A percentile compares a stretch with the other conserved stretches of the same genome.
These are phyloP conservation scores for Proliferodiscus dingleyae DNA, from an alignment of 2,329 filamentous ascomycete species.

Conservation along the genomic window DNA sequence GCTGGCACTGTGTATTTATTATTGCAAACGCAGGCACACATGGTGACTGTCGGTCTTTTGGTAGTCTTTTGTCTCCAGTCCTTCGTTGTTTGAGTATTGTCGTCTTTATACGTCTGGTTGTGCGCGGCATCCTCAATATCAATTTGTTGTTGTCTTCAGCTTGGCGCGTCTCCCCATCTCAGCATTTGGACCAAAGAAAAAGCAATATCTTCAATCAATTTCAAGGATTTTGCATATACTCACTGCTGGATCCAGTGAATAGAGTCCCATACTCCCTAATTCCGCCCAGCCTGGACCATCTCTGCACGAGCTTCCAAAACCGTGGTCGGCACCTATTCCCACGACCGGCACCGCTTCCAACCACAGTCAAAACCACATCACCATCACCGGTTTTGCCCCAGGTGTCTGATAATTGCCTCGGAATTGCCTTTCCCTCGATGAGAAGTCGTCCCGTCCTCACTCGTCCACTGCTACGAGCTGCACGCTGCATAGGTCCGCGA, in stretches of 20 bases:
- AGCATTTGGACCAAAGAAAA: background rate
- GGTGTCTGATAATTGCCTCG: conserved; percentile 1
- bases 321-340: conserved; percentile 5
- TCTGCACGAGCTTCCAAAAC: conserved; percentile 11
- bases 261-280: background rate
- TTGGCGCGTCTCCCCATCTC: background rate
- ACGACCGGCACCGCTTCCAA: conserved; percentile 1
- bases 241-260: conserved; percentile 30
- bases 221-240: conserved; percentile 14
- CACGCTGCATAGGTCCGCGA: background rate
- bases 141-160: conserved; percentile 3
- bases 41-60: conserved; percentile 21
- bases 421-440: conserved; percentile 2
- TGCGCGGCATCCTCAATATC: conserved; percentile 1
- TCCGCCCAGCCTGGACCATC: conserved; percentile 8
- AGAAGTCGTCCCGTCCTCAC: conserved; percentile 11
- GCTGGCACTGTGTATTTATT: conserved; percentile 25
- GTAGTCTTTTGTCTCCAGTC: conserved; percentile 22
- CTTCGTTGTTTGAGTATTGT: conserved; percentile 17
- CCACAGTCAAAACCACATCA: conserved; percentile 3
- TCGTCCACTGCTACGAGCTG: background rate
- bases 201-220: conserved; percentile 11
- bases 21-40: conserved; percentile 20
- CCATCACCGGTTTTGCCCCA: conserved; percentile 3
- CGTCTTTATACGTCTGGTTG: background rate